A percentile compares a stretch with the other conserved stretches of the same genome.
Conservation (phyloP, 176 grass and related monocot species). For the Zizania latifolia region DNA sequence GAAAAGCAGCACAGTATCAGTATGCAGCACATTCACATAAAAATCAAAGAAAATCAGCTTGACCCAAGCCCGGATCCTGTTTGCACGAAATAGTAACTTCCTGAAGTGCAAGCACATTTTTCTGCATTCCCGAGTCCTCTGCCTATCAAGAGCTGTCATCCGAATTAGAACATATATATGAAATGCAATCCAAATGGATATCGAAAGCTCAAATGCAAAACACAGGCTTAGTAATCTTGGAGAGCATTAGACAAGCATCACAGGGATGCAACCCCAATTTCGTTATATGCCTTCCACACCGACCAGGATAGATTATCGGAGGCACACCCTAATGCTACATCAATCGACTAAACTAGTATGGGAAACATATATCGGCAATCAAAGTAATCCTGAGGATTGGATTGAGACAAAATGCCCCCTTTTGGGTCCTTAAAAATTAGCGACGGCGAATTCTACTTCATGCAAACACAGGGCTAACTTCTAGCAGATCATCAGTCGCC, state of each 20-base stretch:
- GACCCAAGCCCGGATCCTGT: constrained; percentile 21
- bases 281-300: not conserved
- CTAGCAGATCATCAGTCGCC: not conserved
- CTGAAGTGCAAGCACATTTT: constrained; percentile 57
- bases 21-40: constrained; percentile 25
- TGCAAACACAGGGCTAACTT: not conserved
- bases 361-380: not conserved
- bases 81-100: constrained; percentile 18
- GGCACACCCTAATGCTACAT: not conserved
- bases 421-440: not conserved
- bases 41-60: constrained; percentile 10
- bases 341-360: not conserved
- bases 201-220: not conserved
- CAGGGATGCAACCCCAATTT: not conserved
- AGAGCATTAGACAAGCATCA: not conserved
- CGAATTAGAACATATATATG: constrained; percentile 15
- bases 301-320: not conserved
- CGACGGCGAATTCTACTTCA: not conserved
- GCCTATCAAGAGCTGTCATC: constrained; percentile 11
- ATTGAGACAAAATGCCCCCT: not conserved
- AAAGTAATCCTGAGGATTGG: not conserved
- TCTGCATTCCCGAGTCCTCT: constrained; percentile 55
- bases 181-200: constrained; percentile 11
- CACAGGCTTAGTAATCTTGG: not conserved
- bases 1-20: constrained; percentile 4